These are phyloP conservation scores for Setaria italica DNA, from an alignment of 202 grass and related monocot genomes.

Conservation along the genomic window DNA sequence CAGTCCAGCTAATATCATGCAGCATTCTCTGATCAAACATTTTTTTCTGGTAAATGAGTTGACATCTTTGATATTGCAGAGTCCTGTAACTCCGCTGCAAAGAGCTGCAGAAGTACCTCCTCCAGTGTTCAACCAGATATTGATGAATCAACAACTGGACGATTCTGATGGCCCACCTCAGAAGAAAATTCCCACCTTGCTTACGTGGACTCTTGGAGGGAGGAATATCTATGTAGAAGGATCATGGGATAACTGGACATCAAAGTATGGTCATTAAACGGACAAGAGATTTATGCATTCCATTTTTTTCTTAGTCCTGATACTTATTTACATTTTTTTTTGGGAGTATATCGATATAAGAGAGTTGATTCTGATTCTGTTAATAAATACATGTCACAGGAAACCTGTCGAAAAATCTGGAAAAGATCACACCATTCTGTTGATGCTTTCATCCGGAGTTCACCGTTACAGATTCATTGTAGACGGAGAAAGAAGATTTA, in stretches of 20 bases:
- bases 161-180: conserved; percentile 52
- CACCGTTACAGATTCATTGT: conserved; percentile 81
- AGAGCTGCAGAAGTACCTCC: conserved; percentile 58
- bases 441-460: conserved; percentile 79
- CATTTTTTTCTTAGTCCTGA: neutral
- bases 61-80: conserved; percentile 47
- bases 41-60: neutral
- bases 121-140: conserved; percentile 82
- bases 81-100: conserved; percentile 76
- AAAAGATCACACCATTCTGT: conserved; percentile 75
- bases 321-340: neutral
- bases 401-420: conserved; percentile 71
- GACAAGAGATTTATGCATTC: neutral
- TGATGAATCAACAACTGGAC: conserved; percentile 60
- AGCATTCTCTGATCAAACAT: neutral
- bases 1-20: neutral
- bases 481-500: conserved; percentile 69
- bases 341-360: neutral
- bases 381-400: conserved; percentile 32
- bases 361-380: neutral
- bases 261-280: conserved; percentile 49
- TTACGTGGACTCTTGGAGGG: conserved; percentile 80
- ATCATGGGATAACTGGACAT: conserved; percentile 88
- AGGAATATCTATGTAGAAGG: conserved; percentile 78
- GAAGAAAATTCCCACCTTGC: conserved; percentile 76